Percentiles rank a stretch among this genome's conserved stretches.
phyloP scores from a whole-genome alignment of 164 flowering plant genomes.

The Brasenia schreberi region DNA sequence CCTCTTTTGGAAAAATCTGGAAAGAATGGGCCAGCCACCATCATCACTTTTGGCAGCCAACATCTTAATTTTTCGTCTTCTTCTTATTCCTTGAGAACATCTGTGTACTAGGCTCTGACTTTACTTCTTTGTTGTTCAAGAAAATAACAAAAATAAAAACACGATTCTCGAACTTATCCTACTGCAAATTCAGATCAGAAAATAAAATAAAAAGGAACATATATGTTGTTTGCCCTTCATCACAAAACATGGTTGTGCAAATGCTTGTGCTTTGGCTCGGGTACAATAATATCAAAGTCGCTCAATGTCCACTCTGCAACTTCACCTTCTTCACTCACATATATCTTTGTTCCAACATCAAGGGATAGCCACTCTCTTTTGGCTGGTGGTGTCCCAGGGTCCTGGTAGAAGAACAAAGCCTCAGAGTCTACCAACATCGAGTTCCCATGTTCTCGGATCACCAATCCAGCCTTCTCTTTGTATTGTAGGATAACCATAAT shows the following conservation, averaged over 20 bases:
- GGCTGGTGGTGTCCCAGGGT: conserved; percentile 49
- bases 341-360: conserved; percentile 59
- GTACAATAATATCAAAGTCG: conserved; percentile 43
- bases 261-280: conserved; percentile 3
- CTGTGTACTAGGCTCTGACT: too few relatives aligned
- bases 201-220: too few relatives aligned
- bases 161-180: too few relatives aligned
- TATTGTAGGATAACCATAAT: conserved; percentile 51
- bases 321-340: conserved; percentile 20
- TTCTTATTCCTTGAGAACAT: too few relatives aligned
- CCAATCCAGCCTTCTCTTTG: conserved; percentile 50
- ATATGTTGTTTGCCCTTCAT: neutral
- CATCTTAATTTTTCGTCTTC: too few relatives aligned
- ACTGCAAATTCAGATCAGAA: too few relatives aligned
- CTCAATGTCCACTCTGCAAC: conserved; percentile 56
- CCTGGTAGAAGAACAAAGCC: too few relatives aligned
- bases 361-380: conserved; percentile 51
- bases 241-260: neutral
- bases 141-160: too few relatives aligned
- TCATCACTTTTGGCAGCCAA: too few relatives aligned
- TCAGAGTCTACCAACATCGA: conserved; percentile 3
- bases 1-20: too few relatives aligned
- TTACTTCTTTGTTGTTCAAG: too few relatives aligned
- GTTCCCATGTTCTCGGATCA: conserved; percentile 61
- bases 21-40: too few relatives aligned